These are phyloP conservation scores for Solanum ossicruentum DNA, from an alignment of 257 asterid species.

Conservation along the genomic window DNA sequence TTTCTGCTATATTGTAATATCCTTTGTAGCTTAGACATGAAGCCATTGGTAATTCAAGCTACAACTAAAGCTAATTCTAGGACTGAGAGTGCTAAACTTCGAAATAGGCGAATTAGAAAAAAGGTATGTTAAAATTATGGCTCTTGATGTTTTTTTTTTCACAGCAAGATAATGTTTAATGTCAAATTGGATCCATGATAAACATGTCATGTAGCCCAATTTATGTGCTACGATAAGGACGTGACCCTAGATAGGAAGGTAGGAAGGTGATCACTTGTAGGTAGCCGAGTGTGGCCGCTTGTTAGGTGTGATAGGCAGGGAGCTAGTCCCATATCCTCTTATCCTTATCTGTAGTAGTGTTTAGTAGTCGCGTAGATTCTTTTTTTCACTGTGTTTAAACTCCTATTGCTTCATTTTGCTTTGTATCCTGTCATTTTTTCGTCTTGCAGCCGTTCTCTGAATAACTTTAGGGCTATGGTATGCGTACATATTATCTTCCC, in stretches of 20 bases:
- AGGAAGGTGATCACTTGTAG: background rate
- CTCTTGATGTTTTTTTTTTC: background rate
- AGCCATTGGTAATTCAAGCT: slow-evolving; percentile 50
- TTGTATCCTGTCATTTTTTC: background rate
- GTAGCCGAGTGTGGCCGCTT: background rate
- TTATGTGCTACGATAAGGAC: background rate
- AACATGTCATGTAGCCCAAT: background rate
- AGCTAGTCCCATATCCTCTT: background rate
- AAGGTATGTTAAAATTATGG: slow-evolving; percentile 30
- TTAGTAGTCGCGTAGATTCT: background rate
- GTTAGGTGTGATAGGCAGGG: background rate
- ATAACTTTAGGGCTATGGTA: background rate
- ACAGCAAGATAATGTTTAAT: background rate
- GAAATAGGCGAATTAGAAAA: slow-evolving; percentile 44
- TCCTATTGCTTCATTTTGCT: background rate
- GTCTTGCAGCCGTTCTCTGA: background rate
- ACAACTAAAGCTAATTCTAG: slow-evolving; percentile 28
- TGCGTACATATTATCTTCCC: background rate
- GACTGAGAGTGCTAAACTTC: slow-evolving; percentile 58
- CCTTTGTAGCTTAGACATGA: slow-evolving; percentile 19
- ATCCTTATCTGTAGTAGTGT: background rate
- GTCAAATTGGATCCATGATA: background rate
- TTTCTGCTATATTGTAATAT: background rate
- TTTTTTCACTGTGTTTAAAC: background rate
- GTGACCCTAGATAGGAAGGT: background rate